These are phyloP conservation scores for Vinca minor DNA, from an alignment of 257 asterid genomes.

Conservation along the genomic window DNA sequence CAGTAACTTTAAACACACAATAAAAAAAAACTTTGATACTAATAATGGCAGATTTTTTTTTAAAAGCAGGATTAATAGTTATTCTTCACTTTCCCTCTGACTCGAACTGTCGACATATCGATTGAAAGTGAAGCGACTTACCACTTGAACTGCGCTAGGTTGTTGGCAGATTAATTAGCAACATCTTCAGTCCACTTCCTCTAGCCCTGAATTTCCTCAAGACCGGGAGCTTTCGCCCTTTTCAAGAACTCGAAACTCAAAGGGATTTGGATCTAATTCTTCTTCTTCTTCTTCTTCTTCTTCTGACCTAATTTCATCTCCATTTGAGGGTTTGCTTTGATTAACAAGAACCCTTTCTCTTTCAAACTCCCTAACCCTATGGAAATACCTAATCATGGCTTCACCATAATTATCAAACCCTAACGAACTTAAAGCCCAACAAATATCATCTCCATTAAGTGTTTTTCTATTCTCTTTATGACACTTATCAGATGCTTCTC, in stretches of 20 bases:
- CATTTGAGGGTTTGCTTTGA: neutral
- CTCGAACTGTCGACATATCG: no score
- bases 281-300: neutral
- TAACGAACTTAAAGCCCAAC: conserved; percentile 45
- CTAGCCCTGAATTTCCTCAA: neutral
- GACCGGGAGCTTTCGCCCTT: neutral
- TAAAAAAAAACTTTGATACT: no score
- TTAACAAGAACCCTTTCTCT: neutral
- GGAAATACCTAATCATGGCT: conserved; percentile 35
- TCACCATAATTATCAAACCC: conserved; percentile 51
- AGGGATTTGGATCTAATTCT: neutral
- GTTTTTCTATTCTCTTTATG: conserved; percentile 58
- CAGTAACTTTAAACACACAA: no score
- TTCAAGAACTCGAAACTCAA: conserved; percentile 4
- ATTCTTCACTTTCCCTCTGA: no score
- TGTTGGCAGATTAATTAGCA: neutral
- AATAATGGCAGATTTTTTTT: no score
- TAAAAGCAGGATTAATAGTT: no score
- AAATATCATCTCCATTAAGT: conserved; percentile 54
- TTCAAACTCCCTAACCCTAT: conserved; percentile 11
- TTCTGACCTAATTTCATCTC: no score
- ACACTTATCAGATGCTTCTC: conserved; percentile 55
- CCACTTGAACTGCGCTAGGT: no score
- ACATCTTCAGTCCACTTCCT: neutral
- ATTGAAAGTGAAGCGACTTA: no score